Evolutionary conservation across 768 basidiomycete genomes (phyloP), one percentile per base, ranked within the genome.

Genomic region (Porpolomopsis calyptriformis): DNA sequence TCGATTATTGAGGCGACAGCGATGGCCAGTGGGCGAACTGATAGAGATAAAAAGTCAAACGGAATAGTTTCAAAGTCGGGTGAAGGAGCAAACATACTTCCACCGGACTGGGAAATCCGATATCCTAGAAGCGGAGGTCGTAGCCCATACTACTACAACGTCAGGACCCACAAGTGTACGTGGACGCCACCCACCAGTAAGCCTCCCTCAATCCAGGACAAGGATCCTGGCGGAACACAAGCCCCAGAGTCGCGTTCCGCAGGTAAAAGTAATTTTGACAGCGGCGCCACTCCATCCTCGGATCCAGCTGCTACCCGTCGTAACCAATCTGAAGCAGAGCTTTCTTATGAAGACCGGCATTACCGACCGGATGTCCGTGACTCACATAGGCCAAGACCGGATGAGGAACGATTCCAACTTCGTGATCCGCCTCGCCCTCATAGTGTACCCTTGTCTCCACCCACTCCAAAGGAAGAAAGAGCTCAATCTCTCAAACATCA

Each of bases 331-430:
- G 49, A 49, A 16, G 26, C 46, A 50, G 54, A 55, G 48, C 67
- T 81, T 46, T 71, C 76, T 14, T 77, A 72, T 46, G 65, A 73
- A 47, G 82, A 82, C 57, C 73, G 82, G 23, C 78, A 82, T 58
- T 83, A 84, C 58, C 74, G 79, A 40, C 79, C 80, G 26, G 67
- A 58, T 20, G 50, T 53, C 10, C 57, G 54, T 34, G 37, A 45
- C 34, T 18, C 49, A 44, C 9, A 20, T 10, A 46, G 25, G 26
- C 27, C 49, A 43, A 47, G 48, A 45, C 42, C 51, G 49, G 57
- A 55, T 37, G 57, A 61, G 47, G 51, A 52, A 24, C 61, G 61
- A 53, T 54, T 49, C 20, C 46, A 52, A n/a, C 54, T 56, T 23
- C 49, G 50, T 22, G 49, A 56, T 27, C 42, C 47, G 37, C 53